phyloP scores from a whole-genome alignment of 2,329 filamentous ascomycete species.

The Penicillium sp. region DNA sequence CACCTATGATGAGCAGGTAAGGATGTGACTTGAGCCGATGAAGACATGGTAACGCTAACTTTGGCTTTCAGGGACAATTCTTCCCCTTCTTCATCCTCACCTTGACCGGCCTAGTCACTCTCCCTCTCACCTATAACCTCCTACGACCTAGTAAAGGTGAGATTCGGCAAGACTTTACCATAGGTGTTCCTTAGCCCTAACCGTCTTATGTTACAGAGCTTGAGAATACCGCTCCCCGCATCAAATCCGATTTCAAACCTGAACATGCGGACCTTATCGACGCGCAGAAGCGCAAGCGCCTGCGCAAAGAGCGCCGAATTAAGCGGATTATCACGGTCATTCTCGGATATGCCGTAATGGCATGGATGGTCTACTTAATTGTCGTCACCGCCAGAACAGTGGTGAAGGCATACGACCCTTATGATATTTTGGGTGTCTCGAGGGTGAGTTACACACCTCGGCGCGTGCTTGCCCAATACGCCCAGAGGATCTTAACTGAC shows the following conservation, averaged over 20 bases:
- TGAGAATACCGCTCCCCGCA: slow-evolving; percentile 75
- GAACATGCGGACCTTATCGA: slow-evolving; percentile 81
- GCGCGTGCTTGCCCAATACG: not conserved
- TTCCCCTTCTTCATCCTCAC: slow-evolving; percentile 99
- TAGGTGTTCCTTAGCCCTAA: not conserved
- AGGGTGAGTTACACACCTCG: slow-evolving; percentile 55
- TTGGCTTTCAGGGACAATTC: slow-evolving; percentile 72
- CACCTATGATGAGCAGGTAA: slow-evolving; percentile 91
- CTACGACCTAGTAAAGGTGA: slow-evolving; percentile 70
- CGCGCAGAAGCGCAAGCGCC: slow-evolving; percentile 76
- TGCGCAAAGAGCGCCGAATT: slow-evolving; percentile 82
- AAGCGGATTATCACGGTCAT: slow-evolving; percentile 77
- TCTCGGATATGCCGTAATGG: slow-evolving; percentile 78
- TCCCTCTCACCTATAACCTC: slow-evolving; percentile 86
- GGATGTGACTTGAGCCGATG: slow-evolving; percentile 6
- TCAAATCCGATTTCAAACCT: slow-evolving; percentile 76
- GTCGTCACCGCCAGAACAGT: slow-evolving; percentile 67
- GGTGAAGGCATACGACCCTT: slow-evolving; percentile 90
- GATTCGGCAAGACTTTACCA: slow-evolving; percentile 12
- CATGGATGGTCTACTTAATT: slow-evolving; percentile 89
- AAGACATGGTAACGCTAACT: not conserved
- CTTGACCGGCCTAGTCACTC: slow-evolving; percentile 77
- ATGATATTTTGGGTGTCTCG: slow-evolving; percentile 84
- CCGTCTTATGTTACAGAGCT: slow-evolving; percentile 50
- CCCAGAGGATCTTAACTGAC: not conserved